These are phyloP conservation scores for Jackrogersella minutella DNA, from an alignment of 495 filamentous ascomycete species.

Conservation along the genomic window DNA sequence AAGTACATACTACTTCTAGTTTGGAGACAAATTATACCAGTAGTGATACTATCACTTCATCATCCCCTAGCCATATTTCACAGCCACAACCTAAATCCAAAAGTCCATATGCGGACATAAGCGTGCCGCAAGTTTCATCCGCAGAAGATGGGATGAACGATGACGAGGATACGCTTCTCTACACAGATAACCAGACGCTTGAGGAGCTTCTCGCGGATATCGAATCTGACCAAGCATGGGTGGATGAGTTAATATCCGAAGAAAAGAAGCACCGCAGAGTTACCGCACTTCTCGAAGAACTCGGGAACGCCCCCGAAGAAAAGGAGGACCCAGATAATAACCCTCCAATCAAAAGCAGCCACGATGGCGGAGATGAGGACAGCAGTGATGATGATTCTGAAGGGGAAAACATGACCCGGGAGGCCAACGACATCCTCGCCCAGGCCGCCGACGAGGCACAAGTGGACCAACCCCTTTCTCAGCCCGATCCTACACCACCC, in stretches of 20 bases:
- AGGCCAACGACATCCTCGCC: conserved; percentile 49
- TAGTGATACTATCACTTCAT: background rate
- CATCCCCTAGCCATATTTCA: conserved; percentile 11
- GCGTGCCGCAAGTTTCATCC: conserved; percentile 18
- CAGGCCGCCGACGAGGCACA: conserved; percentile 49
- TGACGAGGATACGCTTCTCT: conserved; percentile 32
- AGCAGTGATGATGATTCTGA: conserved; percentile 50
- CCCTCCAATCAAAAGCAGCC: background rate
- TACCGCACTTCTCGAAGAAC: conserved; percentile 39
- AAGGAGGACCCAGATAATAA: background rate
- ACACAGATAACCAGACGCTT: conserved; percentile 47
- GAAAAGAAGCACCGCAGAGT: conserved; percentile 42
- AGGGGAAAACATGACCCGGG: conserved; percentile 48
- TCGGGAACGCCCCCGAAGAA: conserved; percentile 21
- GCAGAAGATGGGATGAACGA: conserved; percentile 6
- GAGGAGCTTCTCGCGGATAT: conserved; percentile 51
- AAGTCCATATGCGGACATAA: background rate
- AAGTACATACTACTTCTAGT: background rate
- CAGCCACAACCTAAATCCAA: conserved; percentile 11
- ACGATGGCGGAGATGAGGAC: conserved; percentile 27
- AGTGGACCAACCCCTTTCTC: conserved; percentile 18
- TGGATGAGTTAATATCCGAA: conserved; percentile 37
- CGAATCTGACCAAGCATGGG: conserved; percentile 40
- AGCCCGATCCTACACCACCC: conserved; percentile 5
- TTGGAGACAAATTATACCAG: background rate